Base-by-base conservation (phyloP, 1,284 basidiomycete species). In the Fomitopsis pinicola region DNA sequence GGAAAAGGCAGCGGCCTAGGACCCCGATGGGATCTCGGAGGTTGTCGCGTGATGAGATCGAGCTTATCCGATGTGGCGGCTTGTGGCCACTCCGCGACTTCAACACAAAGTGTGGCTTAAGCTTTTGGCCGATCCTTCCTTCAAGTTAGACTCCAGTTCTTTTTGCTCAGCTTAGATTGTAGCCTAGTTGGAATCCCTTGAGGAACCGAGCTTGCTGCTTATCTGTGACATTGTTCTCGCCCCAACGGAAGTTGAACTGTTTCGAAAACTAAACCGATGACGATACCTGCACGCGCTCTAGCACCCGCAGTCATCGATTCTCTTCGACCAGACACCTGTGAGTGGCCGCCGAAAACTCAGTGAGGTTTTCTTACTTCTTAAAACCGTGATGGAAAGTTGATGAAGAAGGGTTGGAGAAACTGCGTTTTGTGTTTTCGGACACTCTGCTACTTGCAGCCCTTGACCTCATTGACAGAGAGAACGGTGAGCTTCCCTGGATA, bases 381-480 rank as follows among this genome's bases (percentile, higher is more conserved):
- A 12, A 15, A 35, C 22, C 5, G 1, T 52, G 15, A 30, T 17
- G 17, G 12, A 1, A 35, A 87, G 86, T 85, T 45, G 84, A 88
- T 44, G 82, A 86, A 46, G 82, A 86, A 45, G 73, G 76, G 9
- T 66, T 90, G 22, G 77, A 80, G 60, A 80, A 78, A 60, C 78
- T 91, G 15, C 77, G 80, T 26, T 73, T 78, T 56, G 69, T 90
- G 59, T 80, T 91, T 66, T 81, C 89, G 0, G 86, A 89, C 61
- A 78, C 74, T 28, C 76, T 87, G 9, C 72, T 91, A 12, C 67
- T 89, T 4, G 85, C 86, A 33, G 87, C 90, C 5, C 72, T 92
- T n/a, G 88, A 92, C 67, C 73, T 91, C 26, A 77, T 91, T 46
- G 89, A 92, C 72, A 77, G 82, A 53, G 80, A 83, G 60, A 82